Evolutionary conservation across 2,329 filamentous ascomycete species (phyloP).

Genomic region (Alternaria dauci): DNA sequence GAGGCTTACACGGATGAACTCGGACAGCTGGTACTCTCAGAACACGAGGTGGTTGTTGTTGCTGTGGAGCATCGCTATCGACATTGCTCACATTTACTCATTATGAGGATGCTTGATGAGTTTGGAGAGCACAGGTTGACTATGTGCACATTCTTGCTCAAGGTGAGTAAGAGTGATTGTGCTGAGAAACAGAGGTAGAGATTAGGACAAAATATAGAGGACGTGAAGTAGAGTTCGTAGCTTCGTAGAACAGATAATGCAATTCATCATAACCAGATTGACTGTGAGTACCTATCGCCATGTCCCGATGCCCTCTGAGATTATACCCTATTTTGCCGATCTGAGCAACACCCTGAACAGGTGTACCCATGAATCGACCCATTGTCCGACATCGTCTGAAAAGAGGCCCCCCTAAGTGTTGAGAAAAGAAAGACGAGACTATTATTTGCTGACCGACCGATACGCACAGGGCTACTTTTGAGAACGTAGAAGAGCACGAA

Average conservation of each 20-base stretch:
- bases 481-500: conserved; percentile 62
- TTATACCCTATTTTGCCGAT: conserved; percentile 45
- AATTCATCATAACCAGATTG: conserved; percentile 11
- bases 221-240: conserved; percentile 3
- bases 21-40: background rate
- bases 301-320: conserved; percentile 22
- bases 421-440: conserved; percentile 4
- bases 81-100: conserved; percentile 11
- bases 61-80: background rate
- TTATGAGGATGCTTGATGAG: conserved; percentile 8
- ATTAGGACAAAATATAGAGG: background rate
- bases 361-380: conserved; percentile 31
- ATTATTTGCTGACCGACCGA: conserved; percentile 24
- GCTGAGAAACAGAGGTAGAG: background rate
- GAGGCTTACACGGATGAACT: background rate
- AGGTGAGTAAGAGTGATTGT: conserved; percentile 8
- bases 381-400: conserved; percentile 46
- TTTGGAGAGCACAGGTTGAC: background rate
- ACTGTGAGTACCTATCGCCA: conserved; percentile 19
- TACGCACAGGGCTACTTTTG: conserved; percentile 31
- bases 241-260: conserved; percentile 10
- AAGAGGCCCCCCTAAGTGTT: conserved; percentile 13
- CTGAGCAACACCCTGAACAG: conserved; percentile 31
- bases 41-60: background rate
- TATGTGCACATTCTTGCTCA: background rate